These are phyloP conservation scores for Oryza coarctata DNA, from an alignment of 176 grass and related monocot genomes.

Conservation along the genomic window DNA sequence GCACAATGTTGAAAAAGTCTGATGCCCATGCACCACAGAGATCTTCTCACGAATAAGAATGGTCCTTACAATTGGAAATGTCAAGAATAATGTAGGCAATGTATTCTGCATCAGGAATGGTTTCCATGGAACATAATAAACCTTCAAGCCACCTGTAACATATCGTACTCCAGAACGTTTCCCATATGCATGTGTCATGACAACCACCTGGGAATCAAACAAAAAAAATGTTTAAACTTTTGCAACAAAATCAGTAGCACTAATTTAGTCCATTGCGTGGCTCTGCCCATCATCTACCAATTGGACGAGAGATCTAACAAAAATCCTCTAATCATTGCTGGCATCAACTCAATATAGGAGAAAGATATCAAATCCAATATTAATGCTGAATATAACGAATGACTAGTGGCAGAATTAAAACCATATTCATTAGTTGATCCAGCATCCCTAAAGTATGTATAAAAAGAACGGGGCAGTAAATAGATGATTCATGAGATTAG, in stretches of 20 bases:
- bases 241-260: neutral
- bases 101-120: conserved; percentile 97
- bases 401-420: neutral
- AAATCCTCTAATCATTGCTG: neutral
- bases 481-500: neutral
- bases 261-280: neutral
- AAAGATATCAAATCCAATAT: conserved; percentile 10
- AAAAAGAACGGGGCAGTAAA: neutral
- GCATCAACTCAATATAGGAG: neutral
- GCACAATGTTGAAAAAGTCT: conserved; percentile 93
- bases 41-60: conserved; percentile 91
- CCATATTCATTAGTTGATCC: conserved; percentile 4
- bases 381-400: neutral
- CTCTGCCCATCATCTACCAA: neutral
- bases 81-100: conserved; percentile 81
- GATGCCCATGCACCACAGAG: conserved; percentile 92
- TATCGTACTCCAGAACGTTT: conserved; percentile 87
- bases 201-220: conserved; percentile 60
- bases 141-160: conserved; percentile 82
- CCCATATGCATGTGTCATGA: conserved; percentile 98
- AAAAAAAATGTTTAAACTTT: neutral
- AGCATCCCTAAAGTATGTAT: conserved; percentile 3
- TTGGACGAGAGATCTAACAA: neutral
- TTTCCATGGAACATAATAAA: conserved; percentile 91
- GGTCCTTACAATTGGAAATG: conserved; percentile 71